Evolutionary conservation across 2,329 filamentous ascomycete genomes (phyloP), one percentile per base, ranked within the genome.

Genomic region (Sarocladiaceae sp.): DNA sequence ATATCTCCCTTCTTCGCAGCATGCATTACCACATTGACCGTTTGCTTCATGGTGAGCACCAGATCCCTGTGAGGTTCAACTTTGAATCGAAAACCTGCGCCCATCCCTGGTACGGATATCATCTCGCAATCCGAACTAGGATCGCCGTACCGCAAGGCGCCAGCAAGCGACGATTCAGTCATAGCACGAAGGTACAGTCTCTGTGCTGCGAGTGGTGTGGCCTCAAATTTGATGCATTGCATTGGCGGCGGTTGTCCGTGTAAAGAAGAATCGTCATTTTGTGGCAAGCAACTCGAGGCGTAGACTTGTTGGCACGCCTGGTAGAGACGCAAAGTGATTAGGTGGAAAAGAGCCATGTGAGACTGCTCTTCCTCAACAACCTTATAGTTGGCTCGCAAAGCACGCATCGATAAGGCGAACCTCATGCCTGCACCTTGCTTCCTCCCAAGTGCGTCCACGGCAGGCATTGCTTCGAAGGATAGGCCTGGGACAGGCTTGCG

Each of bases 1-100:
- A 48, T 22, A 17, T 20, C 17, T 8, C 44, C 44, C 22, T 22
- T 48, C 25, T 48, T 48, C 12, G 20, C 26, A 4, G 28, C 44
- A 33, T 48, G 44, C 44, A 48, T 48, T 3, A 28, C 25, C 26
- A 48, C 44, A 33, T 48, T 31, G 4, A 48, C n/a, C 4, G 28
- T 20, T 6, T 29, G 44, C 5, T 6, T 31, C 4, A 7, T 3
- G 20, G 44, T 26, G 26, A 48, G 20, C n/a, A 48, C 33, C 15
- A 48, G 6, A 28, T 44, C 40, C 17, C 18, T 6, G 5, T 44
- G 22, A 26, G 40, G 40, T n/a, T 23, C 40, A 44, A 44, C 8
- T 26, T 3, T 15, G 17, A 44, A 44, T 7, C 40, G 22, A 26
- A 44, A 26, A 4, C 8, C 40, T 6, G 40, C 40, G 23, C 40